Evolutionary conservation across 2,329 filamentous ascomycete genomes (phyloP), one percentile per base, ranked within the genome.

Genomic region (Pseudogymnoascus sp.): DNA sequence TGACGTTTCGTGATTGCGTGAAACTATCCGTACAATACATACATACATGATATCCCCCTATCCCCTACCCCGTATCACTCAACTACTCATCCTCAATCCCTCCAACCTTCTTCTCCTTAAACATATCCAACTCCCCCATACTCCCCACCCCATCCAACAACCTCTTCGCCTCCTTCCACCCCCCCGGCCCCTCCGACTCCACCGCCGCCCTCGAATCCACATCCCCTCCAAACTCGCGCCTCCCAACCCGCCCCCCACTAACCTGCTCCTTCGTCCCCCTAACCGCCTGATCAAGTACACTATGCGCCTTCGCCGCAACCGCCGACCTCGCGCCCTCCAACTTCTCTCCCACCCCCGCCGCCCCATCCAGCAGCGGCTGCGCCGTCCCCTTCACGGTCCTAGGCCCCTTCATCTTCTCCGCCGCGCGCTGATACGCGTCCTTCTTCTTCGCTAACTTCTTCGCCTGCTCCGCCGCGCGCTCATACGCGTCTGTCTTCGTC

Each of bases 371-470:
- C 21, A 60, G 31, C 31, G 57, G 57, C 18, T 23, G 31, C 31
- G 57, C 57, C 47, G 23, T 5, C 23, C 16, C 26, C 47, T n/a
- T 14, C 26, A 16, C 26, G 6, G 23, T 31, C 57, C 23, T 60
- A 18, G 21, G 2, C 7, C 57, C 57, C 34, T 4, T 37, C 37
- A 42, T 64, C 12, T 67, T 29, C 1, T 65, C 67, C 21, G 65
- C 66, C 5, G 61, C 69, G 16, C 63, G 67, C 60, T 70, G 67
- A 29, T 67, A 67, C n/a, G 63, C 66, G 31, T 68, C 67, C 47
- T 67, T 65, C 26, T 37, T 64, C 47, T 62, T 51, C 2, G 65
- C 62, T 8, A 63, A 61, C 18, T 64, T 63, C 2, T 34, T 63
- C 7, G 67, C 65, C 7, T 54, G 64, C 37, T 66, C 67, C 47